Evolutionary conservation across 164 flowering plant genomes (phyloP).

Genomic region (Stephania yunnanensis): DNA sequence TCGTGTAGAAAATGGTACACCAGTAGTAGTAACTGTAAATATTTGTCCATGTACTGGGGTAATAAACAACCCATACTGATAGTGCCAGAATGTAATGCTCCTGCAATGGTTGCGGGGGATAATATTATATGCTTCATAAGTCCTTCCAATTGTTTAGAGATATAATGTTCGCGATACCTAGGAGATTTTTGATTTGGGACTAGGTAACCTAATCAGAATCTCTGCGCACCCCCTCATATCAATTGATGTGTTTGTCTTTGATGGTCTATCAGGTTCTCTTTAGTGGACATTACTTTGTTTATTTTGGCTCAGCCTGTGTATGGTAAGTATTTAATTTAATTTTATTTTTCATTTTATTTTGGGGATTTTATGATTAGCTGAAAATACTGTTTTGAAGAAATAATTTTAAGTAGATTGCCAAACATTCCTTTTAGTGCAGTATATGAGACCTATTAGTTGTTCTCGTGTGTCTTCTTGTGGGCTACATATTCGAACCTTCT

Average conservation of each 20-base stretch:
- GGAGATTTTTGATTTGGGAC: not conserved
- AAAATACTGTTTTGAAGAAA: too few relatives aligned
- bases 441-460: too few relatives aligned
- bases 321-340: too few relatives aligned
- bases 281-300: not conserved
- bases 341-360: too few relatives aligned
- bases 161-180: too few relatives aligned
- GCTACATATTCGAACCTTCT: too few relatives aligned
- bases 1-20: not conserved
- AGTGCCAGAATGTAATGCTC: not conserved
- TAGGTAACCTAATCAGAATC: not conserved
- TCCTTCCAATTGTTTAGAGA: too few relatives aligned
- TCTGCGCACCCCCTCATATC: not conserved
- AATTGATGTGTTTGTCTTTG: not conserved
- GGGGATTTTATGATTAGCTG: not conserved
- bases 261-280: too few relatives aligned
- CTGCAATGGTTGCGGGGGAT: too few relatives aligned
- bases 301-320: not conserved
- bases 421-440: too few relatives aligned
- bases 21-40: not conserved
- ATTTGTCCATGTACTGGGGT: not conserved
- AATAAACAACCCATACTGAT: not conserved
- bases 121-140: too few relatives aligned
- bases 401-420: not conserved
- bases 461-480: too few relatives aligned